phyloP scores from a whole-genome alignment of 2,329 filamentous ascomycete species.

The Pseudogymnoascus sp. region DNA sequence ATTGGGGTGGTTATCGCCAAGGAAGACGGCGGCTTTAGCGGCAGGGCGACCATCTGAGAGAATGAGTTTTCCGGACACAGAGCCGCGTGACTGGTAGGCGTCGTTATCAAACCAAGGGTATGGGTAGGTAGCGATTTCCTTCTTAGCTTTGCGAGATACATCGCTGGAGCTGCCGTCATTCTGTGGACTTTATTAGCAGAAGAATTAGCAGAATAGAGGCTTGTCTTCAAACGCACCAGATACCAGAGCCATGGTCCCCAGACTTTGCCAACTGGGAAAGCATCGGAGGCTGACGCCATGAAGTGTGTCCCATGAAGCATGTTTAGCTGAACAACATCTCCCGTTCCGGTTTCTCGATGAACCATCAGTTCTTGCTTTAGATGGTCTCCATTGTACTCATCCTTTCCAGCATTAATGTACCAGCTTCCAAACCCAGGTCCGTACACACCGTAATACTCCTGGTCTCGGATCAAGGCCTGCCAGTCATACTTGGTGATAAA shows the following conservation, averaged over 20 bases:
- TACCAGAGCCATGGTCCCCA: constrained; percentile 39
- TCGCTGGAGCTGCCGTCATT: constrained; percentile 40
- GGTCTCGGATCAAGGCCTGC: constrained; percentile 31
- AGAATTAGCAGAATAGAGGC: background rate
- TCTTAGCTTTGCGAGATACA: constrained; percentile 30
- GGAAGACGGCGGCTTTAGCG: constrained; percentile 39
- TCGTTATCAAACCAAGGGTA: constrained; percentile 40
- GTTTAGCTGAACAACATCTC: constrained; percentile 44
- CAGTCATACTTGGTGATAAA: constrained; percentile 37
- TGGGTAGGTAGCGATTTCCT: constrained; percentile 38
- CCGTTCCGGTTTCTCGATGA: constrained; percentile 41
- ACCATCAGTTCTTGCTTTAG: constrained; percentile 45
- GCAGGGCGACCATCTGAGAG: constrained; percentile 42
- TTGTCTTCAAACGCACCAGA: constrained; percentile 17
- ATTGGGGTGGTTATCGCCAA: constrained; percentile 39
- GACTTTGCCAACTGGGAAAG: constrained; percentile 33
- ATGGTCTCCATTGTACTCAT: constrained; percentile 45
- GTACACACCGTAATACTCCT: constrained; percentile 42
- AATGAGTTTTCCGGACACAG: constrained; percentile 34
- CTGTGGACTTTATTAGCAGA: constrained; percentile 15
- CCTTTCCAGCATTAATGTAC: constrained; percentile 43
- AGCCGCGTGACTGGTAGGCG: constrained; percentile 41
- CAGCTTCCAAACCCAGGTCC: constrained; percentile 41
- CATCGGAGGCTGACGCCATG: constrained; percentile 30
- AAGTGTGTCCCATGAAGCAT: constrained; percentile 47